A percentile compares a stretch with the other conserved stretches of the same genome.
Conservation (phyloP, 163 green algal species). For the Coccomyxa subellipsoidea region DNA sequence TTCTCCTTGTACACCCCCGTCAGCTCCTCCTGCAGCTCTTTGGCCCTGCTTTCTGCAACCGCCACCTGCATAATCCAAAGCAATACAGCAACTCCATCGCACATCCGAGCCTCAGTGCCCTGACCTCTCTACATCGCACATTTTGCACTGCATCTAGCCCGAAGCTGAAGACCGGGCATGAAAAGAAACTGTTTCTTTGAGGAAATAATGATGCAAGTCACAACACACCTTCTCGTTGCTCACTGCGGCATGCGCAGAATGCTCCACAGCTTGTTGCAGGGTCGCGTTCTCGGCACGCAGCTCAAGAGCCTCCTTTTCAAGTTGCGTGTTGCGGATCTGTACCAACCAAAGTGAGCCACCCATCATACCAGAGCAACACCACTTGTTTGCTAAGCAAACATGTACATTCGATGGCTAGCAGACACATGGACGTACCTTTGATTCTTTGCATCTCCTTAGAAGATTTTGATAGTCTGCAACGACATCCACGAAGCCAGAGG, state of each 20-base stretch:
- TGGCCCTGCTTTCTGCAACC: conserved; percentile 16
- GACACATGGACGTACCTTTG: background rate
- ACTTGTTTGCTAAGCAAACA: too few relatives aligned
- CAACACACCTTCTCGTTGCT: conserved; percentile 22
- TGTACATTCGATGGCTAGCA: background rate
- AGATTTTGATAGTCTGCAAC: background rate
- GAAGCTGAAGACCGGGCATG: too few relatives aligned
- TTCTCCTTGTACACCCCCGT: conserved; percentile 49
- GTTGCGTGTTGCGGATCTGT: conserved; percentile 48
- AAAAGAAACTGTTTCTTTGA: too few relatives aligned
- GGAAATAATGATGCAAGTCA: too few relatives aligned
- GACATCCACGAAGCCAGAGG: background rate
- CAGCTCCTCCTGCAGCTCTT: conserved; percentile 43
- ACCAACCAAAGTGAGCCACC: too few relatives aligned
- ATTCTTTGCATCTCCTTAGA: background rate
- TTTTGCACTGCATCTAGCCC: too few relatives aligned
- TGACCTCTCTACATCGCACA: too few relatives aligned
- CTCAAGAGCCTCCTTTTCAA: conserved; percentile 53
- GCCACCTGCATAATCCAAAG: conserved; percentile 25
- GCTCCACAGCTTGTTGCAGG: conserved; percentile 27
- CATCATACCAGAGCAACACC: too few relatives aligned
- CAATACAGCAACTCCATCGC: too few relatives aligned
- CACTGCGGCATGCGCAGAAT: conserved; percentile 14
- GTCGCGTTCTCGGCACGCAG: conserved; percentile 45
- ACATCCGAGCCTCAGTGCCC: too few relatives aligned